Percentiles rank a stretch among this genome's conserved stretches.
Evolutionary conservation across 1,284 basidiomycete genomes (phyloP).

Genomic region (Ustilago xerochloae): DNA sequence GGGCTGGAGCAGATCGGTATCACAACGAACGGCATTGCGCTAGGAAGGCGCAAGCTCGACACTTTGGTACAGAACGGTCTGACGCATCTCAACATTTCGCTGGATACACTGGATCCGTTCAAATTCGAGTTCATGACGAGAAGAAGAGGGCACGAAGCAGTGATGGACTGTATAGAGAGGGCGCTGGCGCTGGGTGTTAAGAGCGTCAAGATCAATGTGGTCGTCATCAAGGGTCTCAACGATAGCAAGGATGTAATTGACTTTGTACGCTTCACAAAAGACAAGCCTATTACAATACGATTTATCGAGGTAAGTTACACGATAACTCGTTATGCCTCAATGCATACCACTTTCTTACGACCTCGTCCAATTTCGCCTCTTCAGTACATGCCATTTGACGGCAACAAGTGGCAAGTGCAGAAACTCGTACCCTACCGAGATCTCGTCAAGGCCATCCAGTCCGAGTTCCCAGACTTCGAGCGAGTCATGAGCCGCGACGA

Average conservation of each 20-base stretch:
- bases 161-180: slow-evolving; percentile 76
- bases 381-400: slow-evolving; percentile 85
- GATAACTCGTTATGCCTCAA: neutral
- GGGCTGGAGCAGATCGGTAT: slow-evolving; percentile 83
- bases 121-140: slow-evolving; percentile 89
- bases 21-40: slow-evolving; percentile 83
- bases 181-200: slow-evolving; percentile 72
- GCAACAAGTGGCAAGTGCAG: slow-evolving; percentile 82
- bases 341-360: neutral
- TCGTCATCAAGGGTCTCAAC: slow-evolving; percentile 83
- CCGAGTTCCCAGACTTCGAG: slow-evolving; percentile 38
- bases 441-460: slow-evolving; percentile 42
- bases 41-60: slow-evolving; percentile 77
- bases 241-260: slow-evolving; percentile 78
- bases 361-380: neutral
- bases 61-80: slow-evolving; percentile 78
- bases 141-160: slow-evolving; percentile 76
- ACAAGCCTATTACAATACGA: slow-evolving; percentile 77
- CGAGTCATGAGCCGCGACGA: slow-evolving; percentile 71
- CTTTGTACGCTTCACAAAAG: slow-evolving; percentile 80
- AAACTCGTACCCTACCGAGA: slow-evolving; percentile 75
- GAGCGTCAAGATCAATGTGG: slow-evolving; percentile 83
- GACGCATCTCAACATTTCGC: slow-evolving; percentile 78
- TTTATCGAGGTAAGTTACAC: slow-evolving; percentile 76
- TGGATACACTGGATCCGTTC: slow-evolving; percentile 86